Evolutionary conservation across 768 basidiomycete species (phyloP), one percentile per base, ranked within the genome.

Genomic region (Macrolepiota dolichaula): DNA sequence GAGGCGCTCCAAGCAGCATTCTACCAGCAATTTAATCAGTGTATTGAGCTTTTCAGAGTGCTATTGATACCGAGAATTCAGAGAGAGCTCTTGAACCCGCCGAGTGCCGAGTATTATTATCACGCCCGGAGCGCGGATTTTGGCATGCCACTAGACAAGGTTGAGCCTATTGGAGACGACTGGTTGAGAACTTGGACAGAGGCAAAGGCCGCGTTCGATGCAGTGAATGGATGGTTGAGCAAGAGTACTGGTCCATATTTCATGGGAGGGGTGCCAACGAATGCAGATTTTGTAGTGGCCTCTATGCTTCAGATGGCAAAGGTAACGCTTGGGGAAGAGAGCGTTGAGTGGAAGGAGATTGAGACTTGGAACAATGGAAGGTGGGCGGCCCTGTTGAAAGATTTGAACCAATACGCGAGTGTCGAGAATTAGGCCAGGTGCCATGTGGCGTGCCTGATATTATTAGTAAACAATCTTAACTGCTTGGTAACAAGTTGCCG

Each of bases 311-410:
- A 50, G 0, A 71, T 65, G 66, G 62, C 66, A 11, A 69, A 64
- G 49, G 54, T 57, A 4, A 19, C 68, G 1, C 60, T 64, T 27
- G 69, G 71, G 19, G 59, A 62, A 24, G 68, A 73, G 19, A 69
- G 68, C 38, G 60, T 61, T 32, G 68, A 70, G 35, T 76, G 73
- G 73, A 67, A 64, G 46, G 64, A 49, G n/a, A 57, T 82, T 15
- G 59, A 61, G 50, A 68, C 64, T 17, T 77, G 73, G 75, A 68
- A 79, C 40, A 71, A 62, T 3, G 78, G 77, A n/a, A 65, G 71
- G 27, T 79, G 77, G 79, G 68, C 37, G 25, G 64, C 60, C 29
- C 63, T 74, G 15, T 42, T 74, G 32, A 62, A 67, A 15, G 64
- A 63, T 29, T 60, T 76, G 37, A 63, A 69, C 57, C 27, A 36